Conservation (phyloP, 805 yeast genomes). For the Candida piceae region DNA sequence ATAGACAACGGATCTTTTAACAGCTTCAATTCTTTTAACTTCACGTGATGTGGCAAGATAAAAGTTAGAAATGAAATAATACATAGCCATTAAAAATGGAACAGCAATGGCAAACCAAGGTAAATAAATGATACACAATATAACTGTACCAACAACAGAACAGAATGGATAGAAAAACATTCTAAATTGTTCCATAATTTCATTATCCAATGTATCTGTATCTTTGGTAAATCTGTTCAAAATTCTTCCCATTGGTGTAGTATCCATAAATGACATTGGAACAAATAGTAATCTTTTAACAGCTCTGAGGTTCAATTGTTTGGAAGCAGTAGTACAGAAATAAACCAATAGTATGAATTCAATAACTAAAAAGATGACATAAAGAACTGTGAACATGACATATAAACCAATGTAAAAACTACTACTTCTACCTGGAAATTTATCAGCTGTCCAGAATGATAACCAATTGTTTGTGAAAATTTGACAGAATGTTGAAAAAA, state of each 20-base stretch:
- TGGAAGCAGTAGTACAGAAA: conserved; percentile 49
- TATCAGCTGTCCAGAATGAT: conserved; percentile 66
- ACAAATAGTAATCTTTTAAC: conserved; percentile 58
- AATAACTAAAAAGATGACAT: conserved; percentile 37
- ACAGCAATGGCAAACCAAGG: conserved; percentile 53
- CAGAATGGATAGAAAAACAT: conserved; percentile 49
- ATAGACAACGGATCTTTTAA: conserved; percentile 44
- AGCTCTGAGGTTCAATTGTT: conserved; percentile 54
- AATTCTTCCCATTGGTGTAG: conserved; percentile 83
- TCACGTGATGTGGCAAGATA: conserved; percentile 46
- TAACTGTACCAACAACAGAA: conserved; percentile 25
- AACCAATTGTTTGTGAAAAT: conserved; percentile 70
- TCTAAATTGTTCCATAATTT: conserved; percentile 64
- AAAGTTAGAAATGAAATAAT: conserved; percentile 35
- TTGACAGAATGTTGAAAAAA: conserved; percentile 42
- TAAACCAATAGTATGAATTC: conserved; percentile 45
- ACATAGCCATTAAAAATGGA: conserved; percentile 43
- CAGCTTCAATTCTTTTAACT: conserved; percentile 44
- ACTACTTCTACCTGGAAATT: conserved; percentile 38
- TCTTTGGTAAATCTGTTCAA: conserved; percentile 84
- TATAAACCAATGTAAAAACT: conserved; percentile 69
- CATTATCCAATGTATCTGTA: conserved; percentile 77
- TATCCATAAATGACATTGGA: conserved; percentile 79
- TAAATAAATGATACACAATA: conserved; percentile 42
- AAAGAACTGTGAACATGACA: conserved; percentile 49